Percentiles rank a stretch among this genome's conserved stretches.
These are phyloP conservation scores for Dendrobium nobile DNA, from an alignment of 106 monocot genomes.

Conservation along the genomic window DNA sequence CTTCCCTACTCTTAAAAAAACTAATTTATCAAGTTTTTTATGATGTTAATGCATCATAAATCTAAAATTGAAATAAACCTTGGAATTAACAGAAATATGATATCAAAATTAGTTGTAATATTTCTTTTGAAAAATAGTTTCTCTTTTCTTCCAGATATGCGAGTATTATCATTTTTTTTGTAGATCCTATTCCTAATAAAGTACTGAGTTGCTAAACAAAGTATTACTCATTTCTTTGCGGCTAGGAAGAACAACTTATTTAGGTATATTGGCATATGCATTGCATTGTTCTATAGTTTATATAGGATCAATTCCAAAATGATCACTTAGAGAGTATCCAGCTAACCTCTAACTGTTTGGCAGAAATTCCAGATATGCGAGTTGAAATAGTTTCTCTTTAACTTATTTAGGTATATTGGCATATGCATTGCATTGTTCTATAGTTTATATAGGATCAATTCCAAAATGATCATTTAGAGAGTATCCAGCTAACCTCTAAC, in stretches of 20 bases:
- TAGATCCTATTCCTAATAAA: no score
- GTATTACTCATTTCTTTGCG: background rate
- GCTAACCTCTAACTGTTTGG: constrained; percentile 73
- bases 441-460: background rate
- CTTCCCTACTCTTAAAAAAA: no score
- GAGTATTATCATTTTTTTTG: no score
- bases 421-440: background rate
- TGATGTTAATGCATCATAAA: no score
- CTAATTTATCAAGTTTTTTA: no score
- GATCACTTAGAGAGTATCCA: background rate
- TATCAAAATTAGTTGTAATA: no score
- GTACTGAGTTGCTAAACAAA: background rate
- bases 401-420: background rate
- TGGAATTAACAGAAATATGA: no score
- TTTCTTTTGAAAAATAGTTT: no score
- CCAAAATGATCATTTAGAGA: background rate
- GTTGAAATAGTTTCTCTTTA: constrained; percentile 50
- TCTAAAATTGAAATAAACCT: no score
- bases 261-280: background rate
- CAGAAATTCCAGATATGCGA: constrained; percentile 74
- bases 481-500: constrained; percentile 50
- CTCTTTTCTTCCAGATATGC: no score
- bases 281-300: background rate
- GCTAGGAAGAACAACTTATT: background rate
- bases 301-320: background rate